Conservation (phyloP, 371 early-diverging fungal species). For the Zancudomyces culisetae region DNA sequence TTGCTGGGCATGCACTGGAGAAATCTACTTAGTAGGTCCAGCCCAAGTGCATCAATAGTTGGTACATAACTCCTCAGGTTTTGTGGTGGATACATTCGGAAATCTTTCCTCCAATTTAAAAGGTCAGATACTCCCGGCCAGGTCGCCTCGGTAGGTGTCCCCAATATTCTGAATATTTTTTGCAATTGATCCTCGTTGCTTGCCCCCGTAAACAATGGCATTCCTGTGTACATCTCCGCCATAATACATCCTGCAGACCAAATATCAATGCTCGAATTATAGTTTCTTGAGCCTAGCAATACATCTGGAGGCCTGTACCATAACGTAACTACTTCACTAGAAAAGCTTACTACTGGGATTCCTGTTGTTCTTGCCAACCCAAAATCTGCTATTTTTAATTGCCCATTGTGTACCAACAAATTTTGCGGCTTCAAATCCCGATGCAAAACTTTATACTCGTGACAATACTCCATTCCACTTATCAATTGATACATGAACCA, state of each 20-base stretch:
- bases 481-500: conserved; percentile 75
- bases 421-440: conserved; percentile 96
- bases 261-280: conserved; percentile 94
- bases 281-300: conserved; percentile 83
- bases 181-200: conserved; percentile 78
- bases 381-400: conserved; percentile 87
- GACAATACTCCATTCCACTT: conserved; percentile 82
- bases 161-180: conserved; percentile 72
- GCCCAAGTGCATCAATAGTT: conserved; percentile 48
- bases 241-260: conserved; percentile 99
- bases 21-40: conserved; percentile 57
- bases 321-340: conserved; percentile 95
- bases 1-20: conserved; percentile 65
- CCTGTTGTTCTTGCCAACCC: conserved; percentile 93
- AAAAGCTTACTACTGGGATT: conserved; percentile 88
- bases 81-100: conserved; percentile 48
- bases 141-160: conserved; percentile 67
- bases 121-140: conserved; percentile 76
- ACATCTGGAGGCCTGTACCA: conserved; percentile 97
- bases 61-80: conserved; percentile 46
- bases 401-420: conserved; percentile 71
- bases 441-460: conserved; percentile 87
- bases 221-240: conserved; percentile 85
- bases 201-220: conserved; percentile 91
- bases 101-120: conserved; percentile 67